Conservation (phyloP, 768 basidiomycete species). For the Chalciporus pseudorubinellus region DNA sequence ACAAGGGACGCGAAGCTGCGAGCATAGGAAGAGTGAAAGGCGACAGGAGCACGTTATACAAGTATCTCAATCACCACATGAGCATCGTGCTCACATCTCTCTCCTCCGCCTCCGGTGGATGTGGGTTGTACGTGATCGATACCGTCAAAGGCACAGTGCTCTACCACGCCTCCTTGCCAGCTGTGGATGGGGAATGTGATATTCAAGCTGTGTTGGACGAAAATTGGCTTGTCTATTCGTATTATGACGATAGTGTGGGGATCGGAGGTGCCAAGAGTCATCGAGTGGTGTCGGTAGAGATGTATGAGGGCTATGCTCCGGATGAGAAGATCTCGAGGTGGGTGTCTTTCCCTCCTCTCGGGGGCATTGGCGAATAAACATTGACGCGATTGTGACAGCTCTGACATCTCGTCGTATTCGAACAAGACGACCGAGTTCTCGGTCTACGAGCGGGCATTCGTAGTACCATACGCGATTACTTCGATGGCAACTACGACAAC, state of each 20-base stretch:
- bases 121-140: slow-evolving; percentile 79
- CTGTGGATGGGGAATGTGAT: slow-evolving; percentile 48
- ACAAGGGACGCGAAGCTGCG: slow-evolving; percentile 53
- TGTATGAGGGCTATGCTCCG: slow-evolving; percentile 73
- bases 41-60: slow-evolving; percentile 87
- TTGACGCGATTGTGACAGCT: slow-evolving; percentile 32
- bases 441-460: slow-evolving; percentile 66
- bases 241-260: slow-evolving; percentile 62
- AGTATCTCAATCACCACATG: slow-evolving; percentile 86
- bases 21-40: slow-evolving; percentile 83
- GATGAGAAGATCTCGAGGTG: slow-evolving; percentile 77
- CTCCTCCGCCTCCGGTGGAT: slow-evolving; percentile 27
- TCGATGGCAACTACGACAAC: slow-evolving; percentile 76
- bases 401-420: slow-evolving; percentile 54
- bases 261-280: slow-evolving; percentile 59
- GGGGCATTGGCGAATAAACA: neutral
- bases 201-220: slow-evolving; percentile 71
- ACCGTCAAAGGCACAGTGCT: slow-evolving; percentile 71
- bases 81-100: slow-evolving; percentile 61
- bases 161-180: slow-evolving; percentile 60
- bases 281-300: slow-evolving; percentile 77
- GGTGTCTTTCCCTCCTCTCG: slow-evolving; percentile 25
- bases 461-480: slow-evolving; percentile 66
- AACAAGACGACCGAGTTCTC: slow-evolving; percentile 51
- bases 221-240: slow-evolving; percentile 93